Evolutionary conservation across 805 yeast genomes (phyloP), one percentile per base, ranked within the genome.

Genomic region (Alloascoidea hylecoeti): DNA sequence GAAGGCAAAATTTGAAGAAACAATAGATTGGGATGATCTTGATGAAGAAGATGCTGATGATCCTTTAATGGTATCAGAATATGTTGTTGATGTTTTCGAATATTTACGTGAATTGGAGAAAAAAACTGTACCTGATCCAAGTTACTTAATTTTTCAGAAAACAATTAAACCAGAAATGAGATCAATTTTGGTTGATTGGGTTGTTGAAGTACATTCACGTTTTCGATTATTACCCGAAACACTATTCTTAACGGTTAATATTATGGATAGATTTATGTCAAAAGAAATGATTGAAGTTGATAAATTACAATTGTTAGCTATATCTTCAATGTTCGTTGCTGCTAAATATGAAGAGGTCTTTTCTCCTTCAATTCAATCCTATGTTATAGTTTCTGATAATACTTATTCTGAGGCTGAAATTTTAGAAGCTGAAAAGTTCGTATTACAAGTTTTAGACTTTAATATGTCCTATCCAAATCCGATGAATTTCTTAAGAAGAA

Each of bases 341-440:
- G 94, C 96, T 13, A 86, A 86, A 58, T 83, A 81, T 55, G 96
- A 88, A 60, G 96, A 88, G 59, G 94, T 88, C 17, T 80, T 77
- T 52, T 68, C 85, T 9, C 96, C 96, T 6, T 77, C 88, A 27
- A 78, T 88, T 19, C 72, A 78, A 42, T 81, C 83, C 56, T 88
- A 83, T 53, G 82, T 95, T 2, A 81, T 80, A 53, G 84, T 83
- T 41, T 82, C 95, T 17, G 95, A 83, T 55, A 89, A 89, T 35
- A 81, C 85, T 2, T 82, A 77, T 50, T 68, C 79, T 13, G 86
- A 78, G 52, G 81, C 77, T 38, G 92, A 81, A 49, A 82, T 88
- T 38, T 68, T 83, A 45, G 76, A 71, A 48, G 94, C 94, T 16
- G 96, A 88, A 59, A 74, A 78, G 57, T 77, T 70, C 49, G 78